phyloP scores from a whole-genome alignment of 1,284 basidiomycete species.

The Ceratobasidium sp. region DNA sequence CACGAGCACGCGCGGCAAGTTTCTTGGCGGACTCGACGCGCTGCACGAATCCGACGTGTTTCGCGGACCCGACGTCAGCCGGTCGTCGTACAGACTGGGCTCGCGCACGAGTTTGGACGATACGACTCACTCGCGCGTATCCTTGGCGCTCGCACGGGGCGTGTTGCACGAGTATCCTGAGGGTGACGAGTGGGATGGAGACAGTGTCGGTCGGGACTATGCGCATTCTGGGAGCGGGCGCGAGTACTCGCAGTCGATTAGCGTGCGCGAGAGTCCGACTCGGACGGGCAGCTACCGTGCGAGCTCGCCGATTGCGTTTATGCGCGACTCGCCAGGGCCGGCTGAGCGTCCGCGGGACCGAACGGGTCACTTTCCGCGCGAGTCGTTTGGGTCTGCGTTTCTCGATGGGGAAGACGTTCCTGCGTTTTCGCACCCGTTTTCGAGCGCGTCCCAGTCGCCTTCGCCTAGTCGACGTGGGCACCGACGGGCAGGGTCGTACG shows the following conservation, averaged over 20 bases:
- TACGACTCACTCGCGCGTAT: constrained; percentile 2
- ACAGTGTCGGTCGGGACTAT: not conserved
- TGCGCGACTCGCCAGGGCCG: not conserved
- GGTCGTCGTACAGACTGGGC: not conserved
- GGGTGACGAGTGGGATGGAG: constrained; percentile 28
- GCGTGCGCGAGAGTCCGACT: constrained; percentile 20
- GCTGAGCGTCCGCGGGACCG: not conserved
- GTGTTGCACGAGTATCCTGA: constrained; percentile 21
- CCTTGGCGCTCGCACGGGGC: constrained; percentile 1
- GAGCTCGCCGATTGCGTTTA: constrained; percentile 16
- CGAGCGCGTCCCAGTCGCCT: constrained; percentile 3
- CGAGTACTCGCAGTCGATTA: constrained; percentile 4
- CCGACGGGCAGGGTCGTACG: constrained; percentile 28
- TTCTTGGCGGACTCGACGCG: not conserved
- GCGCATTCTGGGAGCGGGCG: constrained; percentile 6
- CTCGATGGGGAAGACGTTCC: not conserved
- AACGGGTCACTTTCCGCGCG: not conserved
- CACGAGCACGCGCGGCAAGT: constrained; percentile 13
- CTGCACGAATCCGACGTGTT: not conserved
- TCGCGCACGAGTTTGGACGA: constrained; percentile 26
- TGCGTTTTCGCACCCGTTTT: constrained; percentile 23
- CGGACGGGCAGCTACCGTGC: constrained; percentile 2
- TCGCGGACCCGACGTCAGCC: not conserved
- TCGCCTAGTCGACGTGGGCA: constrained; percentile 11
- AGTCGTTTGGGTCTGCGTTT: constrained; percentile 31